Conservation (phyloP, 2,329 filamentous ascomycete genomes). For the Talaromyces sp. region DNA sequence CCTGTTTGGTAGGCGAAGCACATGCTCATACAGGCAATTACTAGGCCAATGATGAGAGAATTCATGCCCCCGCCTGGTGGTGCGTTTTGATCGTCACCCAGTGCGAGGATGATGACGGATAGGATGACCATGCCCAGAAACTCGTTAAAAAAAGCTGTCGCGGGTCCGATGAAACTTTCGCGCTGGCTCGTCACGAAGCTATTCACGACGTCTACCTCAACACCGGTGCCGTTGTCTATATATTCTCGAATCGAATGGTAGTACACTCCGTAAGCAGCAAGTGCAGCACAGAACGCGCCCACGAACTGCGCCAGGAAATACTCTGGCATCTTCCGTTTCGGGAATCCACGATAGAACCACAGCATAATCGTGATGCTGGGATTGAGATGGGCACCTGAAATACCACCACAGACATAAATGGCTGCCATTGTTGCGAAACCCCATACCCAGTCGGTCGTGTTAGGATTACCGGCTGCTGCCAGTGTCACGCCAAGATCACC, state of each 20-base stretch:
- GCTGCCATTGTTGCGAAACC: conserved; percentile 54
- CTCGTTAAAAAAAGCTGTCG: conserved; percentile 49
- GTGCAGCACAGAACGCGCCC: conserved; percentile 50
- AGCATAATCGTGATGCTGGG: conserved; percentile 45
- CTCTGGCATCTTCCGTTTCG: conserved; percentile 49
- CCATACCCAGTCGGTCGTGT: conserved; percentile 49
- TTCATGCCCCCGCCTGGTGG: conserved; percentile 52
- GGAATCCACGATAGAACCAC: conserved; percentile 53
- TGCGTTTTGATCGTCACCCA: conserved; percentile 48
- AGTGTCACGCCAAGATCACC: conserved; percentile 48
- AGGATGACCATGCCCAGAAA: conserved; percentile 46
- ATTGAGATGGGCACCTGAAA: conserved; percentile 48
- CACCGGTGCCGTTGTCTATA: conserved; percentile 17
- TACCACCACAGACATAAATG: conserved; percentile 49
- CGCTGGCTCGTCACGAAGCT: conserved; percentile 48
- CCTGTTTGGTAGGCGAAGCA: conserved; percentile 49
- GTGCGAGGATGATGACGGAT: conserved; percentile 42
- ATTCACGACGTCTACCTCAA: conserved; percentile 31
- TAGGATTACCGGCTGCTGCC: conserved; percentile 40
- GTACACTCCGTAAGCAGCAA: conserved; percentile 47
- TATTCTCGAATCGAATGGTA: conserved; percentile 33
- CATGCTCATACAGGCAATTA: conserved; percentile 34
- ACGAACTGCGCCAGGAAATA: conserved; percentile 54
- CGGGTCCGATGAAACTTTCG: conserved; percentile 35
- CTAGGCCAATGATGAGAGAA: conserved; percentile 48